These are phyloP conservation scores for Chlamydomonas sp. DNA, from an alignment of 139 green algal genomes.

Conservation along the genomic window DNA sequence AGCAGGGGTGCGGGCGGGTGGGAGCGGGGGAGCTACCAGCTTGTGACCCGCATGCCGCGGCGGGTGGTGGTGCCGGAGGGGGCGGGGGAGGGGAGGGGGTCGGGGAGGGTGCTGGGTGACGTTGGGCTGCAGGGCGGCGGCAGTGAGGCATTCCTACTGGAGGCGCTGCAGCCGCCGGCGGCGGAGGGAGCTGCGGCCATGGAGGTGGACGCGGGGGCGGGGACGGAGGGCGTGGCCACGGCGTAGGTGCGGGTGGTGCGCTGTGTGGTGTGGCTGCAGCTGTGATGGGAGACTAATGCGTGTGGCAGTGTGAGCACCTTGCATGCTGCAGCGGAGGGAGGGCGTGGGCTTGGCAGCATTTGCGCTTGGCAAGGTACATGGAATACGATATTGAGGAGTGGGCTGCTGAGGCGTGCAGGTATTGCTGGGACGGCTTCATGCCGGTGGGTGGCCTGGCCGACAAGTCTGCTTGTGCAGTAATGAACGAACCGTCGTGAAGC, in stretches of 20 bases:
- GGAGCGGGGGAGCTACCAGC: conserved; percentile 57
- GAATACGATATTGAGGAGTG: too few relatives aligned
- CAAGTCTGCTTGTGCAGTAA: too few relatives aligned
- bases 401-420: too few relatives aligned
- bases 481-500: too few relatives aligned
- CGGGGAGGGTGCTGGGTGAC: conserved; percentile 32
- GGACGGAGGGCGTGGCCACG: neutral
- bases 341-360: too few relatives aligned
- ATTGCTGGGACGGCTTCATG: too few relatives aligned
- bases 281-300: too few relatives aligned
- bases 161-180: conserved; percentile 17
- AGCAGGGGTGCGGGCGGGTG: conserved; percentile 37
- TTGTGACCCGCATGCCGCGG: conserved; percentile 78
- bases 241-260: neutral
- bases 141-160: conserved; percentile 47
- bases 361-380: too few relatives aligned
- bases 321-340: too few relatives aligned
- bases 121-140: conserved; percentile 46
- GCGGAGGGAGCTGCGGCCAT: neutral
- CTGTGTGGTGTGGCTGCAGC: too few relatives aligned
- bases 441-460: too few relatives aligned
- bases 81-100: neutral
- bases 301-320: too few relatives aligned
- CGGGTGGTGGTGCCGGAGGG: conserved; percentile 46
- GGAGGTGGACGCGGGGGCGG: neutral